These are phyloP conservation scores for Arthroderma sp. DNA, from an alignment of 2,329 filamentous ascomycete genomes.

Conservation along the genomic window DNA sequence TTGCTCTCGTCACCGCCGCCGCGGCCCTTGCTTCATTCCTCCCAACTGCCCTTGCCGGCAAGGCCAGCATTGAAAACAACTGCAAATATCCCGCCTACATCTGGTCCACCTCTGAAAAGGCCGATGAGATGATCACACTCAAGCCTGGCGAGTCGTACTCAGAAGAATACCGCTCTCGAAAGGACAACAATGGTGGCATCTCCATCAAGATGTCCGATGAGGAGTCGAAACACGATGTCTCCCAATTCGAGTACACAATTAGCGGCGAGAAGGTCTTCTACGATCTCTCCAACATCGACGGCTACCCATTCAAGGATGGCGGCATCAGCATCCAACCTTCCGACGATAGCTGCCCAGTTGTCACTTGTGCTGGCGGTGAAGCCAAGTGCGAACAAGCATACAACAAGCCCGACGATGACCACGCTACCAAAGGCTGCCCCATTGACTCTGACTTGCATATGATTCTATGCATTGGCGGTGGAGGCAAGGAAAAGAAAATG, in stretches of 20 bases:
- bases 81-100: conserved; percentile 25
- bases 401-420: conserved; percentile 27
- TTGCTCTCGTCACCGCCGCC: conserved; percentile 20
- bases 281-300: conserved; percentile 28
- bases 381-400: conserved; percentile 25
- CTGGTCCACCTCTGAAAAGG: conserved; percentile 26
- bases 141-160: conserved; percentile 22
- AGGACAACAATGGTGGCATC: conserved; percentile 28
- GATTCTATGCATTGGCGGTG: conserved; percentile 17
- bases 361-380: conserved; percentile 25
- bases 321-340: conserved; percentile 25
- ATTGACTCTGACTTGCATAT: conserved; percentile 22
- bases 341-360: conserved; percentile 19
- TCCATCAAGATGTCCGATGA: conserved; percentile 29
- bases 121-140: conserved; percentile 23
- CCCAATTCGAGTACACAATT: conserved; percentile 32
- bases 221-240: conserved; percentile 21
- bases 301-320: conserved; percentile 21
- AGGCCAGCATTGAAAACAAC: conserved; percentile 27
- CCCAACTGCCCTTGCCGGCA: conserved; percentile 15
- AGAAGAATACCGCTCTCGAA: conserved; percentile 23
- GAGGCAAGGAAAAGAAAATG: conserved; percentile 4
- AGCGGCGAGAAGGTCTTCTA: conserved; percentile 22
- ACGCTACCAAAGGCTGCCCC: conserved; percentile 29
- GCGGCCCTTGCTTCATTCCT: conserved; percentile 20